These are phyloP conservation scores for Zostera marina DNA, from an alignment of 116 monocot genomes.

Conservation along the genomic window DNA sequence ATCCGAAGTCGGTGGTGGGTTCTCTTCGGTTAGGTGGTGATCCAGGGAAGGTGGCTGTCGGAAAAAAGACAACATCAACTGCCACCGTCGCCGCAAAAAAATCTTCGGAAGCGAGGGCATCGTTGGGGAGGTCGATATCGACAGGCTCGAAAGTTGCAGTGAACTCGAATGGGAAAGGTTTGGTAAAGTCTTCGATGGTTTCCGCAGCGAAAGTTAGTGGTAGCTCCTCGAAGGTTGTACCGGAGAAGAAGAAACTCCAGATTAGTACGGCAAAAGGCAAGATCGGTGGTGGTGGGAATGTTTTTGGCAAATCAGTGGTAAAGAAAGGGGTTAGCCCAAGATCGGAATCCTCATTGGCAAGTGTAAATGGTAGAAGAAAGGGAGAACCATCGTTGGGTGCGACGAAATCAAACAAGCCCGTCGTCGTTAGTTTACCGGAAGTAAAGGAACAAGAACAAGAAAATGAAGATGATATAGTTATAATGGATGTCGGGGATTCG, in stretches of 20 bases:
- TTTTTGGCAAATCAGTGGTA: too few relatives aligned
- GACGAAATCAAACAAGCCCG: not conserved
- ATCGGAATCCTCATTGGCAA: too few relatives aligned
- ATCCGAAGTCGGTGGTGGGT: not conserved
- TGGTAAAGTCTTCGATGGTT: not conserved
- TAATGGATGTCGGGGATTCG: not conserved
- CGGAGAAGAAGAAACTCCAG: not conserved
- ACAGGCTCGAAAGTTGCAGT: not conserved
- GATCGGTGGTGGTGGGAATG: too few relatives aligned
- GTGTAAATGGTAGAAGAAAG: too few relatives aligned
- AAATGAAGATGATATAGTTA: not conserved
- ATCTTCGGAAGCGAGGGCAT: too few relatives aligned
- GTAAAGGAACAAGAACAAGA: not conserved
- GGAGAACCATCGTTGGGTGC: not conserved
- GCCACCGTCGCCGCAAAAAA: too few relatives aligned
- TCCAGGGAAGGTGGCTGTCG: not conserved
- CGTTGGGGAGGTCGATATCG: not conserved
- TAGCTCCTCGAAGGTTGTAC: not conserved
- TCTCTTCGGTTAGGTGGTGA: not conserved
- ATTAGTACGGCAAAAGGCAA: not conserved
- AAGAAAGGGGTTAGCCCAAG: too few relatives aligned
- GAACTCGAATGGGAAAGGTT: not conserved
- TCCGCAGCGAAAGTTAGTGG: not conserved
- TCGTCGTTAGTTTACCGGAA: constrained; percentile 2
- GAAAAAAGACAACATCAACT: not conserved